Percentiles rank a stretch among this genome's conserved stretches.
Conservation (phyloP, 768 basidiomycete genomes). For the Boletus reticulatus region DNA sequence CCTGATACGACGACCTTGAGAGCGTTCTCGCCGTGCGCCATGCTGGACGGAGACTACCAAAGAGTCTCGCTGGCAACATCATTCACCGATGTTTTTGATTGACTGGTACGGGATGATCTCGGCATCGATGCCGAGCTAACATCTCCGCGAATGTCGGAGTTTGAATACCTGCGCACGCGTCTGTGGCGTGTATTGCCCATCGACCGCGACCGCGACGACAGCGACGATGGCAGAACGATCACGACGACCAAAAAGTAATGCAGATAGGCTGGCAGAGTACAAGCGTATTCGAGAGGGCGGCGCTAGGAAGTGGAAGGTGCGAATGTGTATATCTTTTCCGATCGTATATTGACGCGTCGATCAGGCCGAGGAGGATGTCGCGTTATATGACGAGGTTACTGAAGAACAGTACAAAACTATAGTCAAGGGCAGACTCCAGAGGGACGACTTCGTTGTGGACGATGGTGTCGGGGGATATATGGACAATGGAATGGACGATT, state of each 20-base stretch:
- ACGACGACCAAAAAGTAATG: constrained; percentile 20
- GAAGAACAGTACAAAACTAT: constrained; percentile 88
- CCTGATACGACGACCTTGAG: constrained; percentile 32
- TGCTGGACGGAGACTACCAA: constrained; percentile 42
- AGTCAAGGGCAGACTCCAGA: constrained; percentile 76
- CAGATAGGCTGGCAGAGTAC: constrained; percentile 55
- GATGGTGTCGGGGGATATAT: constrained; percentile 90
- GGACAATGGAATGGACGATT: constrained; percentile 97
- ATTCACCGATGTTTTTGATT: not conserved
- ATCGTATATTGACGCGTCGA: constrained; percentile 24
- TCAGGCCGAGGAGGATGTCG: constrained; percentile 55
- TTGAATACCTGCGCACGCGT: constrained; percentile 21
- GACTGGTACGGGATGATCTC: not conserved
- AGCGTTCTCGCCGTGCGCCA: constrained; percentile 41
- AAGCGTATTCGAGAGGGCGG: constrained; percentile 62
- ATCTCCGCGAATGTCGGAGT: constrained; percentile 25
- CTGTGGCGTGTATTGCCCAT: constrained; percentile 22
- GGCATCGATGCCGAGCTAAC: constrained; percentile 8
- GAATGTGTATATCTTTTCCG: constrained; percentile 7
- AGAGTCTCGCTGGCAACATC: constrained; percentile 47
- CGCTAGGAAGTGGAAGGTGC: constrained; percentile 55
- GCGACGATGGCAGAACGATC: constrained; percentile 27
- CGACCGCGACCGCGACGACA: constrained; percentile 2
- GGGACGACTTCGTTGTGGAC: constrained; percentile 94
- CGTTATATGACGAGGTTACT: constrained; percentile 85